phyloP scores from a whole-genome alignment of 768 basidiomycete genomes.

The Lanmaoa pseudosensibilis region DNA sequence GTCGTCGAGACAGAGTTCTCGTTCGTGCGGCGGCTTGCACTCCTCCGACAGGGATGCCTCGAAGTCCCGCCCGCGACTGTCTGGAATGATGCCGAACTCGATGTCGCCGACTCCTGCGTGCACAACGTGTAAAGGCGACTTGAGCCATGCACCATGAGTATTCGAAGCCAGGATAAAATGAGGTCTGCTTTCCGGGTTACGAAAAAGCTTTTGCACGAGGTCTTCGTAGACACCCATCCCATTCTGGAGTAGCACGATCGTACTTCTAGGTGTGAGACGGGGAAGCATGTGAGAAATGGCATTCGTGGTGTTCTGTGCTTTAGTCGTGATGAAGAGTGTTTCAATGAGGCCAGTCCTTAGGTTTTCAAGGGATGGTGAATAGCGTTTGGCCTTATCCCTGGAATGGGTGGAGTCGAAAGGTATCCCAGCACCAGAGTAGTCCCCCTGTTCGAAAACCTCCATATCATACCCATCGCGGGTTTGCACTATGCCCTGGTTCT shows the following conservation, averaged over 20 bases:
- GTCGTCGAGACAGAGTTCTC: constrained; percentile 51
- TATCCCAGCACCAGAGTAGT: constrained; percentile 24
- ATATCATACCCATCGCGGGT: constrained; percentile 47
- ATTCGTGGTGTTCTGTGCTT: constrained; percentile 62
- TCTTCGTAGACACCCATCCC: constrained; percentile 92
- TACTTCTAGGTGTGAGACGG: constrained; percentile 64
- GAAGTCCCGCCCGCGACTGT: constrained; percentile 59
- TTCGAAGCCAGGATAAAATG: constrained; percentile 84
- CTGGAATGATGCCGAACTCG: constrained; percentile 78
- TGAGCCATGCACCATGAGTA: constrained; percentile 74
- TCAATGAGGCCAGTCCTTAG: constrained; percentile 48
- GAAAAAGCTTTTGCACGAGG: constrained; percentile 66
- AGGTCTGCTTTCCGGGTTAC: constrained; percentile 69
- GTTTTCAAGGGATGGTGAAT: constrained; percentile 14
- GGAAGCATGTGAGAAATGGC: constrained; percentile 60
- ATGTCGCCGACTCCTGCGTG: constrained; percentile 72
- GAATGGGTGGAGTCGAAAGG: constrained; percentile 17
- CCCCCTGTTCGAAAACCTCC: constrained; percentile 45
- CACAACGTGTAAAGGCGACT: constrained; percentile 52
- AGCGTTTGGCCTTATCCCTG: constrained; percentile 11
- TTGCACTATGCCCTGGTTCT: constrained; percentile 47
- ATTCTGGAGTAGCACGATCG: constrained; percentile 91
- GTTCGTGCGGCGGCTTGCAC: constrained; percentile 35
- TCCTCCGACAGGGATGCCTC: constrained; percentile 51
- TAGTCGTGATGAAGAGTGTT: constrained; percentile 80